Conservation (phyloP, 768 basidiomycete genomes). For the Floccularia luteovirens region DNA sequence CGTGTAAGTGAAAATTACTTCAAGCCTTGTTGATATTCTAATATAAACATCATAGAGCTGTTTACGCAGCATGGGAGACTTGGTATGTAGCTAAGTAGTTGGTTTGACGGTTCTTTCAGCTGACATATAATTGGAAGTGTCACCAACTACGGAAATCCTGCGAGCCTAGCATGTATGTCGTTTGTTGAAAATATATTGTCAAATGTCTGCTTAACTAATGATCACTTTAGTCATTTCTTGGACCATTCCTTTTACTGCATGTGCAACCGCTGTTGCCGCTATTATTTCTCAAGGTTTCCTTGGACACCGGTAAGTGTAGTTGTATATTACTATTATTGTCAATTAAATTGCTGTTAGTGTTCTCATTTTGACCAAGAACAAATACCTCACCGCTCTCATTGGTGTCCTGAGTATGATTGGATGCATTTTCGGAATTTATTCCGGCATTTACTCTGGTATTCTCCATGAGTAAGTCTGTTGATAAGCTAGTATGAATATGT, state of each 20-base stretch:
- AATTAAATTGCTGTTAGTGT: constrained; percentile 16
- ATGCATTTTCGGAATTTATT: constrained; percentile 33
- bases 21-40: too few relatives aligned
- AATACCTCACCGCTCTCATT: constrained; percentile 23
- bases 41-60: too few relatives aligned
- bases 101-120: neutral
- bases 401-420: constrained; percentile 27
- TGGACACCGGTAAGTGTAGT: constrained; percentile 29
- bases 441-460: constrained; percentile 34
- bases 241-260: constrained; percentile 43
- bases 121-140: constrained; percentile 18
- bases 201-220: neutral
- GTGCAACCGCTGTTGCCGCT: constrained; percentile 36
- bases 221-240: constrained; percentile 37
- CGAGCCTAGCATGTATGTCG: constrained; percentile 21
- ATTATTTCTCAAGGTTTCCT: constrained; percentile 44
- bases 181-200: neutral
- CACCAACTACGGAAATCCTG: constrained; percentile 29
- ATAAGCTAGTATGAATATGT: neutral
- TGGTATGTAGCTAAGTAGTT: constrained; percentile 13
- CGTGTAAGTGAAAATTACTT: constrained; percentile 15
- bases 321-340: neutral
- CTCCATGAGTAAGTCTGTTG: constrained; percentile 25
- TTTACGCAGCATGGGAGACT: constrained; percentile 25
- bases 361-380: constrained; percentile 25